phyloP scores from a whole-genome alignment of 176 grass and related monocot species.

The Canna indica region DNA sequence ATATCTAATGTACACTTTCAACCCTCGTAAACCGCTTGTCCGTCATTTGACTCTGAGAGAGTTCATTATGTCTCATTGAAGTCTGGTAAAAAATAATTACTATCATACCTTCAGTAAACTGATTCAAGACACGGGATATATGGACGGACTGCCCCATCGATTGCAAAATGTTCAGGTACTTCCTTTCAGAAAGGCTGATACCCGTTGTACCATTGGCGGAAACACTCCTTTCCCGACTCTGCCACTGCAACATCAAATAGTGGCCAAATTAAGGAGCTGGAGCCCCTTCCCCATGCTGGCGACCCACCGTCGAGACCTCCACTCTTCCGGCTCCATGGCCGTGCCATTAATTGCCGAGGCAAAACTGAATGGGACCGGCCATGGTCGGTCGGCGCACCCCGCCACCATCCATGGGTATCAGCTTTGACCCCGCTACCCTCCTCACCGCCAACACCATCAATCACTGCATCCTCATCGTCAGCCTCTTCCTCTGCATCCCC shows the following conservation, averaged over 20 bases:
- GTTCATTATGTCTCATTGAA: too few relatives aligned
- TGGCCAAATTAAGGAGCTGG: conserved; percentile 45
- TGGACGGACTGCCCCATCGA: conserved; percentile 84
- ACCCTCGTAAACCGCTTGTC: too few relatives aligned
- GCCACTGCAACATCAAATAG: conserved; percentile 42
- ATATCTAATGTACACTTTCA: too few relatives aligned
- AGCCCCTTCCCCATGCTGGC: conserved; percentile 21
- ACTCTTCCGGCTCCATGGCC: not conserved
- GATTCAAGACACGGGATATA: too few relatives aligned
- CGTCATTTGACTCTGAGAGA: too few relatives aligned
- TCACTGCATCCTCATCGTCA: too few relatives aligned
- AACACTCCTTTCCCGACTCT: conserved; percentile 21
- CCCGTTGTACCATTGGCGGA: conserved; percentile 9
- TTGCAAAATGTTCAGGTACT: conserved; percentile 55
- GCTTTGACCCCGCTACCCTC: too few relatives aligned
- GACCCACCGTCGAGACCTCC: not conserved
- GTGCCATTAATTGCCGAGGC: conserved; percentile 22
- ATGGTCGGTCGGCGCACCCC: conserved; percentile 15
- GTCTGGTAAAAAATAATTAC: too few relatives aligned
- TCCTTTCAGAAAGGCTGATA: conserved; percentile 49
- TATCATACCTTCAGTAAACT: too few relatives aligned
- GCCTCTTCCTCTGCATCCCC: too few relatives aligned
- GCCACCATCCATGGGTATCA: conserved; percentile 21
- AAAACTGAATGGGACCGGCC: conserved; percentile 73
- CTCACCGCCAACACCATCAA: too few relatives aligned